Evolutionary conservation across 805 yeast species (phyloP).

Genomic region (Nakazawaea ishiwadae): DNA sequence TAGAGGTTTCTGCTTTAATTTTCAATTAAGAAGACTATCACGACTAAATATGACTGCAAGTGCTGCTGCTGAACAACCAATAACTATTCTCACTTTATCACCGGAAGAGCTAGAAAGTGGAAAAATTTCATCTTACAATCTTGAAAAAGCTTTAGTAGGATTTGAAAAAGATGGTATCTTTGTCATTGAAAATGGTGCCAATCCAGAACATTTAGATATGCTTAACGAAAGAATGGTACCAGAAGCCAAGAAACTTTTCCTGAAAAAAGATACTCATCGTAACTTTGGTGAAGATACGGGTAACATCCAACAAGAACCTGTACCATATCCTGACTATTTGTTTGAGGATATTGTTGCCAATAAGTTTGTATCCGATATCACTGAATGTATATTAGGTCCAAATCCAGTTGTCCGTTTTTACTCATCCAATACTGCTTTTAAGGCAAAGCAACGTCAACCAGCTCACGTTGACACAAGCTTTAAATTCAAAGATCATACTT

Average conservation of each 20-base stretch:
- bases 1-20: too few relatives aligned
- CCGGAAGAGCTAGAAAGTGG: constrained; percentile 4
- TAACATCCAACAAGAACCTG: constrained; percentile 11
- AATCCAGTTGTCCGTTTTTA: constrained; percentile 7
- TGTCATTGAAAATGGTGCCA: constrained; percentile 9
- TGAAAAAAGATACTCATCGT: constrained; percentile 2
- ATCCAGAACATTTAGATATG: constrained; percentile 4
- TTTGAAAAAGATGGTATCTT: constrained; percentile 9
- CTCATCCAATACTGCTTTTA: constrained; percentile 8
- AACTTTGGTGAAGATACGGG: constrained; percentile 8
- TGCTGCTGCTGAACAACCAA: too few relatives aligned
- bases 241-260: constrained; percentile 2
- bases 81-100: not conserved
- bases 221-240: constrained; percentile 9
- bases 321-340: constrained; percentile 4
- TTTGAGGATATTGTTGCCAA: constrained; percentile 11
- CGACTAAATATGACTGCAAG: too few relatives aligned
- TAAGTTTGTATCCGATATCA: constrained; percentile 2
- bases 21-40: too few relatives aligned
- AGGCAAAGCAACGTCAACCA: constrained; percentile 5
- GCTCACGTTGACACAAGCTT: constrained; percentile 5
- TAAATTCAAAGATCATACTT: constrained; percentile 7
- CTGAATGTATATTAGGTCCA: constrained; percentile 9
- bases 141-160: constrained; percentile 8
- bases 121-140: constrained; percentile 1